Evolutionary conservation across 2,329 filamentous ascomycete species (phyloP).

Genomic region (Fusarium longipes): DNA sequence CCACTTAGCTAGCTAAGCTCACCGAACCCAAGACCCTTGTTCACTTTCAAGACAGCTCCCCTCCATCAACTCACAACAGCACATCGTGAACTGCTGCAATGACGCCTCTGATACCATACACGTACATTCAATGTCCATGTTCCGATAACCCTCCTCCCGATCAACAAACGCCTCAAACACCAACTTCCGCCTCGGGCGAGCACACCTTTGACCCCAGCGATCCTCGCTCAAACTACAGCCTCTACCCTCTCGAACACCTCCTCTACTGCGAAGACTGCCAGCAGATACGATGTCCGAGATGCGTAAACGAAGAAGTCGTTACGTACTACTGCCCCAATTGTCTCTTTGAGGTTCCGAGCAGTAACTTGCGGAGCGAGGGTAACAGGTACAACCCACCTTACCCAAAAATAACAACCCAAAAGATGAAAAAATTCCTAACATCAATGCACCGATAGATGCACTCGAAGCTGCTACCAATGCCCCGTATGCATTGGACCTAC

Average conservation of each 20-base stretch:
- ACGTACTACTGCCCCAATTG: conserved; percentile 97
- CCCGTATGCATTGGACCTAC: conserved; percentile 88
- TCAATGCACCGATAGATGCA: conserved; percentile 70
- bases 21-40: conserved; percentile 30
- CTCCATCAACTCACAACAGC: conserved; percentile 24
- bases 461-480: conserved; percentile 94
- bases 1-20: conserved; percentile 16
- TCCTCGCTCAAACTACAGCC: conserved; percentile 86
- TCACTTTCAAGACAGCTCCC: conserved; percentile 40
- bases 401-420: background rate
- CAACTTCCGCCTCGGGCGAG: conserved; percentile 68
- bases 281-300: conserved; percentile 92
- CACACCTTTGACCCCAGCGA: conserved; percentile 87
- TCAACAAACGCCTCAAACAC: conserved; percentile 46
- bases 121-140: conserved; percentile 75
- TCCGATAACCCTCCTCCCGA: conserved; percentile 58
- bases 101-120: conserved; percentile 68
- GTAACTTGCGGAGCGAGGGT: conserved; percentile 89
- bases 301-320: conserved; percentile 91
- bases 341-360: conserved; percentile 94
- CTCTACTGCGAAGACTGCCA: conserved; percentile 98
- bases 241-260: conserved; percentile 93
- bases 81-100: conserved; percentile 49
- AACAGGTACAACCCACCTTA: conserved; percentile 79
- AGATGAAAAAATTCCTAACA: conserved; percentile 33